Conservation (phyloP, 1,284 basidiomycete genomes). For the Xerocomus nothofagi region DNA sequence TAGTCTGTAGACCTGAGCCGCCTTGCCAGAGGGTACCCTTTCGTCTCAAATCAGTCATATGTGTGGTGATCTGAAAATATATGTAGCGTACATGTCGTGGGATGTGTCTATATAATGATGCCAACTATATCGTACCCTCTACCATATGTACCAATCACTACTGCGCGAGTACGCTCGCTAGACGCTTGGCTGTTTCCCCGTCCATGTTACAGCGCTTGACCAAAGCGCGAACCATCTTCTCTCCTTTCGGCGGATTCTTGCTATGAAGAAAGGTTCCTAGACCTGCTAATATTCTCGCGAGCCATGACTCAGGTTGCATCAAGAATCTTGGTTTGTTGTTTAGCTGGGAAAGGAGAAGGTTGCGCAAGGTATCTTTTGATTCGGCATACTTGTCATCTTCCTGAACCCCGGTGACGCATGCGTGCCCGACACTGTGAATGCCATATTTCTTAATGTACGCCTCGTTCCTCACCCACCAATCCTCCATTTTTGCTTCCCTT, state of each 20-base stretch:
- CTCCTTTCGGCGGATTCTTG: conserved; percentile 25
- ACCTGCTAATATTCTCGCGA: conserved; percentile 25
- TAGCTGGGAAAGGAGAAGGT: conserved; percentile 21
- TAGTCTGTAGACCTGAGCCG: too few relatives aligned
- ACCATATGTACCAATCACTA: not conserved
- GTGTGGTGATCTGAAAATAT: too few relatives aligned
- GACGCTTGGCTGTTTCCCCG: conserved; percentile 26
- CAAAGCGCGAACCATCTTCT: conserved; percentile 27
- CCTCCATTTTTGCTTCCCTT: conserved; percentile 37
- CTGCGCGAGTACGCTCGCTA: conserved; percentile 15
- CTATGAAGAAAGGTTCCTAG: conserved; percentile 21
- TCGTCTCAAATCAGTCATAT: too few relatives aligned
- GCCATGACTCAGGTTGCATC: conserved; percentile 30
- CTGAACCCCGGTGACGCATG: conserved; percentile 41
- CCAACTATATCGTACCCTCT: not conserved
- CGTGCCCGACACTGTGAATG: conserved; percentile 35
- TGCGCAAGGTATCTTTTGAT: conserved; percentile 17
- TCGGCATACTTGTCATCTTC: conserved; percentile 30
- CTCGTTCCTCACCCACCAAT: conserved; percentile 41
- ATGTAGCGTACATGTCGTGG: too few relatives aligned
- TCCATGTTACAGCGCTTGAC: conserved; percentile 33
- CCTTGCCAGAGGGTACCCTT: too few relatives aligned
- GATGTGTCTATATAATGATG: not conserved
- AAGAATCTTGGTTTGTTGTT: conserved; percentile 18
- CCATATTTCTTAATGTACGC: conserved; percentile 31